phyloP scores from a whole-genome alignment of 768 basidiomycete species.

The Lentinus brumalis region DNA sequence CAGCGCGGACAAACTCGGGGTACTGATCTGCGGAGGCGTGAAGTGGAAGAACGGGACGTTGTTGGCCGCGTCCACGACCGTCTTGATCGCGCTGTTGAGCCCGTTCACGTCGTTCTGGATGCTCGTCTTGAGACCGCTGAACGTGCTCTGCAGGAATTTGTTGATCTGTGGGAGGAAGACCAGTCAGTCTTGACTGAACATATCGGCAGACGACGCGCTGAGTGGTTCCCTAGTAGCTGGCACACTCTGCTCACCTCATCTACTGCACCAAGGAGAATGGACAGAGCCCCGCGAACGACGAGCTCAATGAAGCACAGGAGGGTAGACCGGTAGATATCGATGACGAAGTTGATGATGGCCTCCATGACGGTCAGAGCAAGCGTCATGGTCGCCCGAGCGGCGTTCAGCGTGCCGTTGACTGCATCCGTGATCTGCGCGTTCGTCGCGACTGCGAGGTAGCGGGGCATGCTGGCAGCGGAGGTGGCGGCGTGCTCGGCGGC shows the following conservation, averaged over 20 bases:
- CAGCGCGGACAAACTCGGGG: slow-evolving; percentile 74
- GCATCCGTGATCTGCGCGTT: slow-evolving; percentile 79
- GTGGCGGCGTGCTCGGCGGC: slow-evolving; percentile 86
- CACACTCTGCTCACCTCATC: slow-evolving; percentile 60
- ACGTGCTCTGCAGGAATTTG: slow-evolving; percentile 67
- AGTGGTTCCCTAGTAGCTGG: too few species aligned
- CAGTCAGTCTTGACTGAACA: neutral
- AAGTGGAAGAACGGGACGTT: slow-evolving; percentile 72
- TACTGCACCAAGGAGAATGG: slow-evolving; percentile 79
- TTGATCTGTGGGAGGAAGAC: slow-evolving; percentile 56
- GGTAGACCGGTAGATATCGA: slow-evolving; percentile 90
- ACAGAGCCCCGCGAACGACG: slow-evolving; percentile 78
- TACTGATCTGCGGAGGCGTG: slow-evolving; percentile 66
- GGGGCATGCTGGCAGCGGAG: slow-evolving; percentile 80
- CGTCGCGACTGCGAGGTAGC: slow-evolving; percentile 84
- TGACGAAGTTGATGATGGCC: slow-evolving; percentile 85
- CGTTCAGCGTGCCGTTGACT: slow-evolving; percentile 78
- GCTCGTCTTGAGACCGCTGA: too few species aligned
- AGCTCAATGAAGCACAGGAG: slow-evolving; percentile 94
- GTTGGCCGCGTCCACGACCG: slow-evolving; percentile 46
- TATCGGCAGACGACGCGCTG: too few species aligned
- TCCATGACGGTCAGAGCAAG: slow-evolving; percentile 84
- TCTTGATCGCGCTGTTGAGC: slow-evolving; percentile 69
- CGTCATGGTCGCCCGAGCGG: slow-evolving; percentile 71
- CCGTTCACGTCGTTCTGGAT: slow-evolving; percentile 62